A percentile compares a stretch with the other conserved stretches of the same genome.
phyloP scores from a whole-genome alignment of 768 basidiomycete genomes.

The Boletus insuetus region DNA sequence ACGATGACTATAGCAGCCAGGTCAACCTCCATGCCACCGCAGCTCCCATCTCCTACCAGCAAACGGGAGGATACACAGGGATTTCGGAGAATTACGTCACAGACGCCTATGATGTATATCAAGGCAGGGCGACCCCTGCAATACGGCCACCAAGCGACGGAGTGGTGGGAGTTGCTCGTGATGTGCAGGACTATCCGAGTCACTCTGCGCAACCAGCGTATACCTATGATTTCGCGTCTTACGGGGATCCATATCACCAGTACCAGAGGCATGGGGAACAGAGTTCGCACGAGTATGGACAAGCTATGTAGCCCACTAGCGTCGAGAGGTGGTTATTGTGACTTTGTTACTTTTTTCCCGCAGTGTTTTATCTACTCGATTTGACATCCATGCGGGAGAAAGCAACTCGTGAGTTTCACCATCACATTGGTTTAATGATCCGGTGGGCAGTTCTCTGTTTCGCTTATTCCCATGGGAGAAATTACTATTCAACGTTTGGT shows the following conservation, averaged over 20 bases:
- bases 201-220: slow-evolving; percentile 24
- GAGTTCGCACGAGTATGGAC: slow-evolving; percentile 30
- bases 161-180: slow-evolving; percentile 35
- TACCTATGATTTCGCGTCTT: slow-evolving; percentile 28
- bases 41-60: slow-evolving; percentile 55
- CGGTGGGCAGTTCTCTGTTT: background rate
- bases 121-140: slow-evolving; percentile 43
- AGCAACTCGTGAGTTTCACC: background rate
- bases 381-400: slow-evolving; percentile 16
- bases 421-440: background rate
- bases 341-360: slow-evolving; percentile 11
- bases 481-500: background rate
- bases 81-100: slow-evolving; percentile 33
- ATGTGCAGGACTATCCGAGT: slow-evolving; percentile 38
- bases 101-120: slow-evolving; percentile 56
- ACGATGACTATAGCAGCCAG: slow-evolving; percentile 69
- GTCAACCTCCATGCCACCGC: slow-evolving; percentile 56
- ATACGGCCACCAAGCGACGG: slow-evolving; percentile 33
- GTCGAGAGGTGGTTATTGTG: slow-evolving; percentile 14
- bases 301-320: slow-evolving; percentile 29
- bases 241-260: slow-evolving; percentile 27
- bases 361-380: slow-evolving; percentile 28
- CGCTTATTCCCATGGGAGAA: background rate
- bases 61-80: slow-evolving; percentile 17
- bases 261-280: slow-evolving; percentile 32